phyloP scores from a whole-genome alignment of 2,329 filamentous ascomycete genomes.

The Aspergillus pseudonomiae region DNA sequence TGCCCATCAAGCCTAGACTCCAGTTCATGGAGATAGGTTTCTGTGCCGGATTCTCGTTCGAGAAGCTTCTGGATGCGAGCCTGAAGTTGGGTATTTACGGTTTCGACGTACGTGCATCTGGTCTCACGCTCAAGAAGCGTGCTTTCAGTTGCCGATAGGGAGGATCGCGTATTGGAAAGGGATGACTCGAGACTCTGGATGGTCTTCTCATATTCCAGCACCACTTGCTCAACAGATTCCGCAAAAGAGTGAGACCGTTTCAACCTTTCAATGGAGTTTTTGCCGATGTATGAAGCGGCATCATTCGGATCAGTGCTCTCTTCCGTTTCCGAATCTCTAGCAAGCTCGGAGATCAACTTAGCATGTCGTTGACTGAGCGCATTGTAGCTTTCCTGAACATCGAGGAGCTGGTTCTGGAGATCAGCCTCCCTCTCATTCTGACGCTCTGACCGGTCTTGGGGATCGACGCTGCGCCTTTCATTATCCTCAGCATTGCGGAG shows the following conservation, averaged over 20 bases:
- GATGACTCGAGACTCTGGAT: constrained; percentile 93
- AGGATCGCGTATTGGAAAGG: constrained; percentile 81
- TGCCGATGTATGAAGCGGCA: constrained; percentile 62
- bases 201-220: constrained; percentile 97
- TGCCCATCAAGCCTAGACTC: constrained; percentile 90
- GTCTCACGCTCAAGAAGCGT: constrained; percentile 89
- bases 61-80: constrained; percentile 87
- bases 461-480: constrained; percentile 58
- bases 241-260: constrained; percentile 96
- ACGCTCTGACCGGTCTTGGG: constrained; percentile 75
- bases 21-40: constrained; percentile 88
- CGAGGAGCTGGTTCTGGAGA: constrained; percentile 89
- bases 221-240: constrained; percentile 91
- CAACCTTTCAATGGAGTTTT: constrained; percentile 81
- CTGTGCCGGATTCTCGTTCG: constrained; percentile 88
- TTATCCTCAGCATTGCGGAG: constrained; percentile 79
- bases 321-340: constrained; percentile 71
- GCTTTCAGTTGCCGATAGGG: constrained; percentile 82
- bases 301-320: constrained; percentile 47
- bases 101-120: constrained; percentile 89
- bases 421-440: constrained; percentile 84
- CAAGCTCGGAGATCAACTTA: constrained; percentile 92
- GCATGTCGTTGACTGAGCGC: constrained; percentile 89
- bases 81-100: constrained; percentile 87
- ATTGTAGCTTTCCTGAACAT: constrained; percentile 92